Base-by-base conservation (phyloP, 2,329 filamentous ascomycete species). In the Graphilbum fragrans region DNA sequence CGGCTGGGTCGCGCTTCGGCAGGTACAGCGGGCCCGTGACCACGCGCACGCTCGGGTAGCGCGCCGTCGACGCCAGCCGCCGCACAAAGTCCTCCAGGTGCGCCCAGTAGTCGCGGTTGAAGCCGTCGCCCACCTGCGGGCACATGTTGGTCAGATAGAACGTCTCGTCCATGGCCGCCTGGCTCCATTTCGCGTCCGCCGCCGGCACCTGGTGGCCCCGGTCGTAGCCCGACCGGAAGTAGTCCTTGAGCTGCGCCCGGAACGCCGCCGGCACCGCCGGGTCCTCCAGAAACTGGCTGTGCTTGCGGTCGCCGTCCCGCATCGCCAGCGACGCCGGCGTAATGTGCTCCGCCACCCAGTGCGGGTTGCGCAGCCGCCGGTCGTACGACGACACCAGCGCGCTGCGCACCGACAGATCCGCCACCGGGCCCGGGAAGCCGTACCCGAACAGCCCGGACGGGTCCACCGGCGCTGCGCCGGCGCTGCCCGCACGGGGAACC, bases 41-140 rank as follows among this genome's bases (percentile, higher is more conserved):
- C 51, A 96, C 81, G 47, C 92, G 74, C 21, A 98, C 90, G 34
- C 76, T 83, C 1, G 90, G 88, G 57, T 95, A 98, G 41, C 68
- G 72, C 37, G 69, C 64, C 7, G 23, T 12, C 7, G 23, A 12
- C 1, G 88, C 90, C 49, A 98, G 69, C 17, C 86, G 70, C 10
- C 92, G 77, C 64, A 90, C 95, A 57, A 96, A 98, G 57, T 95
- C 90, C 65, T 98, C 92, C 51, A 98, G 88, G 61, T 98, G 92
- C 31, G 92, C 84, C 92, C 92, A 98, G 74, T 98, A 98, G 66
- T 98, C 92, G 39, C 92, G 76, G 66, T 98, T 98, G 72, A 98
- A 98, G 45, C 92, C 92, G 58, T 95, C 86, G 50, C 92, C 92
- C 23, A 98, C 92, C 65, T 98, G 92, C 25, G 92, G 92, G 57